These are phyloP conservation scores for Onygena corvina DNA, from an alignment of 2,329 filamentous ascomycete genomes.

Conservation along the genomic window DNA sequence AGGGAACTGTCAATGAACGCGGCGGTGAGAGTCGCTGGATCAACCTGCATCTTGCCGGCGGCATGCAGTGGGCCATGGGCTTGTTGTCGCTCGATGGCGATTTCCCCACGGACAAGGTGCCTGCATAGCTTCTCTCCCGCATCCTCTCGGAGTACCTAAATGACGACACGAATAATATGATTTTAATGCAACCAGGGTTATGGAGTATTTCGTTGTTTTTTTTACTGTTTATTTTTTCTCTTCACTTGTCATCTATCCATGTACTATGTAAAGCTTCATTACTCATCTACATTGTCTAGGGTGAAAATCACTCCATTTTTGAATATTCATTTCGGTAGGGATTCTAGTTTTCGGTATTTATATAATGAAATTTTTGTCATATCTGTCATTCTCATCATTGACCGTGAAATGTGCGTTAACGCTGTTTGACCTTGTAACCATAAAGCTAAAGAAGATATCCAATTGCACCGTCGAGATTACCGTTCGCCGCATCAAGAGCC, in stretches of 20 bases:
- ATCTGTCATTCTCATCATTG: constrained; percentile 1
- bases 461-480: constrained; percentile 81
- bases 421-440: neutral
- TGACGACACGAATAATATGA: too few relatives aligned
- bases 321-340: neutral
- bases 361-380: too few relatives aligned
- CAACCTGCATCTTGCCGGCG: constrained; percentile 50
- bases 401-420: too few relatives aligned
- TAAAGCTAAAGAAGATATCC: constrained; percentile 53
- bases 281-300: too few relatives aligned
- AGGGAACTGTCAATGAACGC: constrained; percentile 19
- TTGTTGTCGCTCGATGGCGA: constrained; percentile 68
- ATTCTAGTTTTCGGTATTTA: too few relatives aligned
- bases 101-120: constrained; percentile 18
- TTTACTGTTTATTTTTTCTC: neutral
- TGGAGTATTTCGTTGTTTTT: constrained; percentile 1
- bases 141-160: neutral
- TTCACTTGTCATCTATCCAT: neutral
- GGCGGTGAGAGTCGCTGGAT: constrained; percentile 42
- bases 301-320: neutral
- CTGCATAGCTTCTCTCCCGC: neutral
- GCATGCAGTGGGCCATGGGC: constrained; percentile 65
- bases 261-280: neutral
- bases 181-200: too few relatives aligned
- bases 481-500: constrained; percentile 68